Percentiles rank a stretch among this genome's conserved stretches.
These are phyloP conservation scores for Escallonia rubra DNA, from an alignment of 129 eudicot species.

Conservation along the genomic window DNA sequence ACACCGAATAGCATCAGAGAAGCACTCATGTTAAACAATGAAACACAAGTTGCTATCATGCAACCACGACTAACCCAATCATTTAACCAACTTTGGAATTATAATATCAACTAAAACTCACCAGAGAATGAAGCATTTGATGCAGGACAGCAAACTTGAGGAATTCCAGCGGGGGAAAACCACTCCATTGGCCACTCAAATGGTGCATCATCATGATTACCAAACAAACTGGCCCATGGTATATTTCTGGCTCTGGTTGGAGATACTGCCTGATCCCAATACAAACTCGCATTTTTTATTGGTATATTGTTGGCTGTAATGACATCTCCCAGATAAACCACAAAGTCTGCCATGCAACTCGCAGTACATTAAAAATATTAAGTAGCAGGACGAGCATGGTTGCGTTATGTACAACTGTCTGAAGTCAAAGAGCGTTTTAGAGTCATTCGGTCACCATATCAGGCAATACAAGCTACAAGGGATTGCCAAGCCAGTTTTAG, in stretches of 20 bases:
- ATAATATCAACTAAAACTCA: slow-evolving; percentile 13
- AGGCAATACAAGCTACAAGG: too few relatives aligned
- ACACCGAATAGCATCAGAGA: neutral
- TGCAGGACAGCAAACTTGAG: slow-evolving; percentile 54
- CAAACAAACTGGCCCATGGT: slow-evolving; percentile 87
- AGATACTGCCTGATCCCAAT: slow-evolving; percentile 84
- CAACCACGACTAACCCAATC: neutral
- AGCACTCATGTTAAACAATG: neutral
- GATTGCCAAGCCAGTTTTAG: too few relatives aligned
- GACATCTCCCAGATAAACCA: slow-evolving; percentile 89
- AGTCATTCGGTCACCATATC: too few relatives aligned
- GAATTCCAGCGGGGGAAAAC: slow-evolving; percentile 74
- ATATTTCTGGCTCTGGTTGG: slow-evolving; percentile 71
- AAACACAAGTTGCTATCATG: neutral
- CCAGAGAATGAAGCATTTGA: slow-evolving; percentile 18
- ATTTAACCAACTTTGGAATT: neutral
- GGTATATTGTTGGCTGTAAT: slow-evolving; percentile 91
- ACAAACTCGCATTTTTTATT: slow-evolving; percentile 67
- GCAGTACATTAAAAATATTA: too few relatives aligned
- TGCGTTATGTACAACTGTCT: too few relatives aligned
- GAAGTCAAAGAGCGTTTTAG: too few relatives aligned
- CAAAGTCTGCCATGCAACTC: slow-evolving; percentile 54
- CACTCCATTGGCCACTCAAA: slow-evolving; percentile 94
- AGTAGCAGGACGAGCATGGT: too few relatives aligned
- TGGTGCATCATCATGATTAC: slow-evolving; percentile 92